Percentiles rank a stretch among this genome's conserved stretches.
These are phyloP conservation scores for Cyberlindnera veronae DNA, from an alignment of 805 yeast species.

Conservation along the genomic window DNA sequence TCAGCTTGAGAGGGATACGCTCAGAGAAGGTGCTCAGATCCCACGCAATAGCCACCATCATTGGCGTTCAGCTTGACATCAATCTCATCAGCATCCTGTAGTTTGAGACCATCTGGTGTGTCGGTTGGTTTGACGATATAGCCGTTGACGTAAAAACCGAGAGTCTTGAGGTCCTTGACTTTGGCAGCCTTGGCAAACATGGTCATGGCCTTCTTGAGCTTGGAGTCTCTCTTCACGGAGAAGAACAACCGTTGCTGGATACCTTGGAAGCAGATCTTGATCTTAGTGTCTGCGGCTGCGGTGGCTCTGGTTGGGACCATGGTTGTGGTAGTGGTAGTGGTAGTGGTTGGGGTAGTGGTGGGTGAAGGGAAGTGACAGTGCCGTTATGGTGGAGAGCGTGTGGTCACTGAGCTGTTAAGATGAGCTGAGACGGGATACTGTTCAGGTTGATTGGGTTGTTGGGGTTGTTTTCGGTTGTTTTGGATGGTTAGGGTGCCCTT, in stretches of 20 bases:
- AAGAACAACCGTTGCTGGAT: conserved; percentile 15
- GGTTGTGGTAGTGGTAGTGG: no score
- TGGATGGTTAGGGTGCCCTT: no score
- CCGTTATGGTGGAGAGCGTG: no score
- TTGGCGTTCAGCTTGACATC: neutral
- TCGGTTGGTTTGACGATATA: neutral
- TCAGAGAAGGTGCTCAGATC: no score
- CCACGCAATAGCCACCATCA: neutral
- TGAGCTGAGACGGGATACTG: no score
- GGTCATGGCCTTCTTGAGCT: conserved; percentile 16
- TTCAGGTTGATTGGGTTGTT: no score
- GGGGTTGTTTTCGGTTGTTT: no score
- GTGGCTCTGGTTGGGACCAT: neutral
- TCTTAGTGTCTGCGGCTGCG: conserved; percentile 2
- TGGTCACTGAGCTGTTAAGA: no score
- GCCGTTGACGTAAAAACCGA: neutral
- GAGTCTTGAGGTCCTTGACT: neutral
- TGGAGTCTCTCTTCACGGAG: conserved; percentile 13
- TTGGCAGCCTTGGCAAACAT: conserved; percentile 13
- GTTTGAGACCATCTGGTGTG: neutral
- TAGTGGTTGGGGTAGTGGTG: no score
- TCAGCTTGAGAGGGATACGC: no score
- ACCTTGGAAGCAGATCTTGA: conserved; percentile 20
- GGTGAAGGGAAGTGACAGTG: no score
- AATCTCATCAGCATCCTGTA: neutral